Evolutionary conservation across 2,329 filamentous ascomycete species (phyloP), one percentile per base, ranked within the genome.

Genomic region (Phialemoniopsis sp.): DNA sequence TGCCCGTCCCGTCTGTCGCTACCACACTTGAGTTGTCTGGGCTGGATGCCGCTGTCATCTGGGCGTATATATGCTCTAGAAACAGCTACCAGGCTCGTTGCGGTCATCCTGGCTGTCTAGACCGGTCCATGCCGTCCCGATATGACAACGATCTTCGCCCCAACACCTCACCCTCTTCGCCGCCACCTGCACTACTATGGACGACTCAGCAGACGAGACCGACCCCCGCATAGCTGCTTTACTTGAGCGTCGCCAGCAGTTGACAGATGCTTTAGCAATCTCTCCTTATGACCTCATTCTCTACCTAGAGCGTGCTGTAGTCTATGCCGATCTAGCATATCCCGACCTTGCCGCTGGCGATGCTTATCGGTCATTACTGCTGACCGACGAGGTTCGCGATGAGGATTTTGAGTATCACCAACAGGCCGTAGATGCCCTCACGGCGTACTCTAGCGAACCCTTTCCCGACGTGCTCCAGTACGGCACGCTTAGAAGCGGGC

Each of bases 291-390:
- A 85, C 50, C 59, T 80, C 29, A 68, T 85, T 39, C 67, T 84
- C 8, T 84, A 82, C 48, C 68, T 87, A 40, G 74, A 84, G 46
- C 79, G 90, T 26, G 88, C 88, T 17, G 66, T 76, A 28, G 69
- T 85, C 32, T 81, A 96, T 60, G 76, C 81, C 13, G 69, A 80
- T 34, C 72, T 96, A 34, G 87, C 81, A 29, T 97, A 95, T 60
- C 88, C 89, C 0, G 93, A 98, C 59, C 77, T 98, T 30, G 89
- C 89, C 5, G 83, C 85, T 10, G 88, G 89, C 28, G 90, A 96
- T 68, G 88, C 89, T 5, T 97, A 97, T 59, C 84, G 86, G 40
- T 89, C 90, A 2, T 73, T 97, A n/a, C 76, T 95, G 4, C 68
- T 98, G 34, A 77, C 86, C 13, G 91, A 97, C 55, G 88, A 93